Conservation (phyloP, 495 filamentous ascomycete genomes). For the Haplographium delicatum region DNA sequence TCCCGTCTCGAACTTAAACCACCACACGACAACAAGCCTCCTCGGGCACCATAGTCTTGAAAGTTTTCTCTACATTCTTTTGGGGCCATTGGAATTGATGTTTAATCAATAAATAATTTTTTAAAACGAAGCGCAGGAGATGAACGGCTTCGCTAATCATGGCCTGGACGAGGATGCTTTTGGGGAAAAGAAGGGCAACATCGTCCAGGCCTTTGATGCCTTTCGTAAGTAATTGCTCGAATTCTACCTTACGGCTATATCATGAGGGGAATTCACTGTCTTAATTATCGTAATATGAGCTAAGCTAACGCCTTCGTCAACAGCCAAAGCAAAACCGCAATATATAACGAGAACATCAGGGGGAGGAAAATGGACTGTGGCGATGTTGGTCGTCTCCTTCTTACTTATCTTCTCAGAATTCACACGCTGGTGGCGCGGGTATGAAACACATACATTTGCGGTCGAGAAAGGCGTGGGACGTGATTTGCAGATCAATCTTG, state of each 20-base stretch:
- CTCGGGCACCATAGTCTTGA: no score
- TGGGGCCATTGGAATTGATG: constrained; percentile 32
- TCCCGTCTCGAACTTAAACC: no score
- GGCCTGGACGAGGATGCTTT: constrained; percentile 73
- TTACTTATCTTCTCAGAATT: constrained; percentile 74
- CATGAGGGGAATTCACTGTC: background rate
- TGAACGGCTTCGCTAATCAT: constrained; percentile 60
- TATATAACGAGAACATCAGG: constrained; percentile 76
- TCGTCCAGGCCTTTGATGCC: constrained; percentile 88
- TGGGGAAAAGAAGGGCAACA: constrained; percentile 59
- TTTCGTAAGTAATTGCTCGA: constrained; percentile 65
- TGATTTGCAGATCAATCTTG: constrained; percentile 87
- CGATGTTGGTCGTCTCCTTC: constrained; percentile 65
- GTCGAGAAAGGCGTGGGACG: constrained; percentile 92
- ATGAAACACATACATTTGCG: constrained; percentile 80
- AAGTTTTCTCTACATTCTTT: no score
- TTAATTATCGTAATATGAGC: background rate
- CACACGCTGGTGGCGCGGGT: constrained; percentile 73
- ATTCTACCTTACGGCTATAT: background rate
- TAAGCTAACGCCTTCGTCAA: background rate
- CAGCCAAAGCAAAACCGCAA: constrained; percentile 93
- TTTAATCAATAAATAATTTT: background rate
- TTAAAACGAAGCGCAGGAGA: constrained; percentile 23
- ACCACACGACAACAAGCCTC: no score
- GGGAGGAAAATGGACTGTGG: constrained; percentile 90